phyloP scores from a whole-genome alignment of 148 eudicot species.

The Tetragonia tetragonoides region DNA sequence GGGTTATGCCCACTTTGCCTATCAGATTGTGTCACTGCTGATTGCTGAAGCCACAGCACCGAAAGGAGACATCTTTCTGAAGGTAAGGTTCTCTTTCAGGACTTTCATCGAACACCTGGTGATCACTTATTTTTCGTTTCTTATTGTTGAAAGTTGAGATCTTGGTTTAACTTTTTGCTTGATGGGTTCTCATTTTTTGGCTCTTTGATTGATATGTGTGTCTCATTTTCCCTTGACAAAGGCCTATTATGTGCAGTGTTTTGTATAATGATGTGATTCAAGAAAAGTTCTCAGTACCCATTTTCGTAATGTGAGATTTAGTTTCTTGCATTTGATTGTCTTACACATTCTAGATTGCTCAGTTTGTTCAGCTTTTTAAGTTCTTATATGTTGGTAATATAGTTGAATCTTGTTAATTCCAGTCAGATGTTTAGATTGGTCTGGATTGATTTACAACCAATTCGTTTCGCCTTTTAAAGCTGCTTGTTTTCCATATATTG shows the following conservation, averaged over 20 bases:
- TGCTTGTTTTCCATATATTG: background rate
- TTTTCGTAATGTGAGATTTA: constrained; percentile 15
- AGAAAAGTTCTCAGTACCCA: background rate
- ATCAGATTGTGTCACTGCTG: constrained; percentile 12
- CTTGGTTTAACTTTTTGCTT: constrained; percentile 3
- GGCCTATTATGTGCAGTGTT: background rate
- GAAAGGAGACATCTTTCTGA: background rate
- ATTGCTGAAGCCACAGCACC: constrained; percentile 2
- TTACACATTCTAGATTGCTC: background rate
- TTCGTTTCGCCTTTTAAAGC: background rate
- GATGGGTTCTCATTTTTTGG: background rate
- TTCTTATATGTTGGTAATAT: background rate
- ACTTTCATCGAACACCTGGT: constrained; percentile 28
- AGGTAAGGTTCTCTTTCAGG: constrained; percentile 24
- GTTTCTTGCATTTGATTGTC: background rate
- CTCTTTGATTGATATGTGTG: background rate
- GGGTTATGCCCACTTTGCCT: constrained; percentile 23
- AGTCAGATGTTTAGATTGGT: background rate
- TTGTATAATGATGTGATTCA: constrained; percentile 1
- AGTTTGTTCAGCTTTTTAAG: background rate
- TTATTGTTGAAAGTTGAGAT: constrained; percentile 19
- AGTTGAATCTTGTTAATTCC: too few species aligned
- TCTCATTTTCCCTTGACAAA: background rate
- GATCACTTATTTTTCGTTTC: background rate
- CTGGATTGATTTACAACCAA: background rate